Evolutionary conservation across 1,284 basidiomycete genomes (phyloP), one percentile per base, ranked within the genome.

Genomic region (Phellopilus nigrolimitatus): DNA sequence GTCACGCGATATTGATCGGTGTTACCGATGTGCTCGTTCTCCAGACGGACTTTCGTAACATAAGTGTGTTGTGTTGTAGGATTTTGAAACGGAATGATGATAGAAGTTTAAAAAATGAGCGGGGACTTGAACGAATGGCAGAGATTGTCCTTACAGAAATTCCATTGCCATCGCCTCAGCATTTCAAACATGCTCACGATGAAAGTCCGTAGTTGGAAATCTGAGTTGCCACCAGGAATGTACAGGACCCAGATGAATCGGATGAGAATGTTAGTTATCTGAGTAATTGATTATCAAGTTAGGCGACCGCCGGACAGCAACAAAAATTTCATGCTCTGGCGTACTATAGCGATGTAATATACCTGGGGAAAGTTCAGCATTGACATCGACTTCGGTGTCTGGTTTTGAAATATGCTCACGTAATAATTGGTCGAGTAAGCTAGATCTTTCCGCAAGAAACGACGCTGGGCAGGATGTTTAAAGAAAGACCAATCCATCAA

Each of bases 21-120:
- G 62, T 91, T 90, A 66, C 88, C 88, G 21, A 92, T 68, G 53
- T 92, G 90, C 67, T 93, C 90, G 71, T 90, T 92, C 65, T 93
- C 91, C 54, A 93, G 68, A 56, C 90, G 85, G 65, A 78, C 85
- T 87, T 60, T 24, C 7, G 15, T 4, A 40, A 9, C 21, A 43
- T n/a, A 17, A 54, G 49, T 57, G 19, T 57, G 49, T 34, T 34
- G 47, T 13, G 44, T 46, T 25, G 36, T 17, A 50, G 19, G 15
- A 36, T 28, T 44, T 44, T 31, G 39, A 38, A 38, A 49, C 33
- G 41, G 27, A 17, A 30, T 24, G 38, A 42, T 30, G 33, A 47
- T n/a, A n/a, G n/a, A n/a, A n/a, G n/a, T n/a, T n/a, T n/a, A n/a
- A n/a, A n/a, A n/a, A n/a, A n/a, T n/a, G n/a, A n/a, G n/a, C n/a